Evolutionary conservation across 2,329 filamentous ascomycete genomes (phyloP), one percentile per base, ranked within the genome.

Genomic region (Monilinia polystroma): DNA sequence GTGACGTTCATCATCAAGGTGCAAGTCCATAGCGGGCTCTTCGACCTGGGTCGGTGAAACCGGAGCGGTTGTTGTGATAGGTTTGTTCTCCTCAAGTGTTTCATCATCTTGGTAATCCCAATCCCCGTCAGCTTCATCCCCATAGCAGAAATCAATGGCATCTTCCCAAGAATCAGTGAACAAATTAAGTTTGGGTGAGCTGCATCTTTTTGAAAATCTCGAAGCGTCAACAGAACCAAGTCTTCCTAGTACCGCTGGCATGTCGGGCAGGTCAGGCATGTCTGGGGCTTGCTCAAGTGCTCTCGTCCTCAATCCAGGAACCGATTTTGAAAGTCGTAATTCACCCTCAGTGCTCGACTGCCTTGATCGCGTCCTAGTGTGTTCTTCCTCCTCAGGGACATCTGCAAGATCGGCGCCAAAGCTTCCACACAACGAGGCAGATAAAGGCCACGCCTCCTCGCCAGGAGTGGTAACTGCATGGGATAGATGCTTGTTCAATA

Each of bases 121-220:
- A 75, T 89, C 81, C 10, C 86, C 87, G 75, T 90, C 87, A 16
- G 83, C 86, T 70, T 87, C 87, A 71, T 90, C 85, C 70, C 89
- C 87, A 73, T 90, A 90, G 73, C 85, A 89, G 76, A 89, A 90
- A 73, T 90, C 87, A 68, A 90, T 89, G 69, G 86, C 86, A 63
- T 88, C 86, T 72, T 90, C 87, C 87, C 87, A 90, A 71, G 79
- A 77, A 57, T 87, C 71, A 3, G n/a, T 55, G 6, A 58, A 45
- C 14, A 62, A 23, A 16, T 32, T n/a, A 32, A 43, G 47, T 18
- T 53, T 60, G 11, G 47, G 26, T 20, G 63, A 53, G 47, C 14
- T 29, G 47, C 18, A 23, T 52, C 51, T 7, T 63, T 63, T 29
- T 8, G 41, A 57, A 35, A 57, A 57, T 45, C 51, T 41, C 26